Percentiles rank a stretch among this genome's conserved stretches.
phyloP scores from a whole-genome alignment of 805 yeast species.

The Barnettozyma populi region DNA sequence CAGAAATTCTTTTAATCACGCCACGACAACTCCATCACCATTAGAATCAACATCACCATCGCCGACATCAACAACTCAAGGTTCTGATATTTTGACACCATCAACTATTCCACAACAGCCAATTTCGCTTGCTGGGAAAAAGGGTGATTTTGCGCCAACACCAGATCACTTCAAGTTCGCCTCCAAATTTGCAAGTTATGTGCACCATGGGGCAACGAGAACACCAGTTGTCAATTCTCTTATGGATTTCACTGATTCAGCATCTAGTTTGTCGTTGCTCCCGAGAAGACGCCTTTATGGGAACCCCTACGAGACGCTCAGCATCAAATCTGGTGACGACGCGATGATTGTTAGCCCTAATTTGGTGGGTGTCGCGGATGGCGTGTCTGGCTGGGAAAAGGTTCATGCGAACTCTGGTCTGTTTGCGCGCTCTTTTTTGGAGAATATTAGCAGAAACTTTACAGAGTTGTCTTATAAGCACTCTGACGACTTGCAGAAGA shows the following conservation, averaged over 20 bases:
- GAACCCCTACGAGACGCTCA: conserved; percentile 45
- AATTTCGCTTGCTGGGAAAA: neutral
- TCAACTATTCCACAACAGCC: conserved; percentile 4
- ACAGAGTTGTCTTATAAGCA: conserved; percentile 23
- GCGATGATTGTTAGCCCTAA: conserved; percentile 52
- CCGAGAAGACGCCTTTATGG: conserved; percentile 49
- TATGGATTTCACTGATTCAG: conserved; percentile 45
- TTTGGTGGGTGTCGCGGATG: conserved; percentile 50
- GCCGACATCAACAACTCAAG: neutral
- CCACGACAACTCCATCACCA: neutral
- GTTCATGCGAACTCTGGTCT: conserved; percentile 43
- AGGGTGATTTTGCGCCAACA: conserved; percentile 6
- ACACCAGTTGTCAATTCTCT: conserved; percentile 41
- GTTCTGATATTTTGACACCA: neutral
- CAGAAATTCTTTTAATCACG: neutral
- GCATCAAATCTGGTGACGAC: conserved; percentile 51
- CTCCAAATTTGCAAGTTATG: conserved; percentile 40
- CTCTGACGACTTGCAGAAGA: conserved; percentile 31
- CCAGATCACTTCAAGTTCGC: conserved; percentile 39
- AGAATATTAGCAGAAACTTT: conserved; percentile 38
- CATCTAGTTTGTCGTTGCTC: conserved; percentile 36
- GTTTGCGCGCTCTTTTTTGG: conserved; percentile 49
- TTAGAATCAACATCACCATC: neutral
- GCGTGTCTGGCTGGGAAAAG: conserved; percentile 52
- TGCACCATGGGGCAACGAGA: conserved; percentile 38